Evolutionary conservation across 225 moss, liverwort and hornwort species (phyloP).

Genomic region (Rhytidiadelphus loreus): DNA sequence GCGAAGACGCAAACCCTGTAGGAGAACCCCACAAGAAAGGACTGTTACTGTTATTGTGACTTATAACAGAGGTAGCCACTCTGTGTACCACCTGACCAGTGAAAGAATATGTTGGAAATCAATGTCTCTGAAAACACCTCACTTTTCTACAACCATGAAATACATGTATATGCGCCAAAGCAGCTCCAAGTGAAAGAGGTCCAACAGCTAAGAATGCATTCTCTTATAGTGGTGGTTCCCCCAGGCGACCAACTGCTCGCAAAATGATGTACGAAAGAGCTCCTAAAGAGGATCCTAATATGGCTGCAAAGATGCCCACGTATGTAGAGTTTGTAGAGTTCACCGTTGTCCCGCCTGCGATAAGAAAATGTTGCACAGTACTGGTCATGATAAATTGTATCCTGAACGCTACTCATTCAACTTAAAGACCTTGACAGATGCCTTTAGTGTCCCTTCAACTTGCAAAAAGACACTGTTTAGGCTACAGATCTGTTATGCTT

Average conservation of each 20-base stretch:
- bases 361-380: neutral
- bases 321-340: slow-evolving; percentile 5
- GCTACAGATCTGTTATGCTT: neutral
- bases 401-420: neutral
- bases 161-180: neutral
- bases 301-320: slow-evolving; percentile 41
- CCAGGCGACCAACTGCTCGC: slow-evolving; percentile 54
- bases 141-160: neutral
- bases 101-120: neutral
- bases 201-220: neutral
- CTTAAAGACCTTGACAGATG: neutral
- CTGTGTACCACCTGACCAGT: neutral
- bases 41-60: neutral
- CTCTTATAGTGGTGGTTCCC: slow-evolving; percentile 66
- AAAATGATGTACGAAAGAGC: slow-evolving; percentile 68
- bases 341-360: slow-evolving; percentile 1
- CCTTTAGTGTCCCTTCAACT: neutral
- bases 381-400: neutral
- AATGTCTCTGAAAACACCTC: neutral
- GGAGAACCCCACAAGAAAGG: neutral
- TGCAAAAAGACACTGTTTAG: neutral
- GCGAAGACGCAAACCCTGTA: slow-evolving; percentile 76
- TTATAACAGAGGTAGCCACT: neutral
- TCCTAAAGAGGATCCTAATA: slow-evolving; percentile 56
- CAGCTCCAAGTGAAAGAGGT: neutral